Evolutionary conservation across 768 basidiomycete genomes (phyloP).

Genomic region (Macrolepiota dolichaula): DNA sequence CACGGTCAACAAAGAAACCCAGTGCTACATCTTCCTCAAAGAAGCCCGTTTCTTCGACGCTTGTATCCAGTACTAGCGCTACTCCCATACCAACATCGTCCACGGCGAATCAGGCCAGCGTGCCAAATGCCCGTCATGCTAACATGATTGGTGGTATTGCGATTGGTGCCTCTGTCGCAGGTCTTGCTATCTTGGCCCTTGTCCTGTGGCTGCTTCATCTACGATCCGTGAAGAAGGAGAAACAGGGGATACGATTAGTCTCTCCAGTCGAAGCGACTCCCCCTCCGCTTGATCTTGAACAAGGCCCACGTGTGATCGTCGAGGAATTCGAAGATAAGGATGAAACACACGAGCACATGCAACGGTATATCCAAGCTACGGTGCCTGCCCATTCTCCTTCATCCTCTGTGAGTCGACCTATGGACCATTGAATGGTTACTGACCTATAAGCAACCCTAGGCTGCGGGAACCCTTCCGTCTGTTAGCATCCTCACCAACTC

Average conservation of each 20-base stretch:
- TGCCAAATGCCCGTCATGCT: not conserved
- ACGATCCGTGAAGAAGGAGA: not conserved
- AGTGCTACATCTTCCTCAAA: not conserved
- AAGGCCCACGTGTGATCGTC: not conserved
- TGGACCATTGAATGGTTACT: not conserved
- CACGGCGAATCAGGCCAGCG: not conserved
- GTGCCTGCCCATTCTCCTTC: not conserved
- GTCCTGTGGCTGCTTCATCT: not conserved
- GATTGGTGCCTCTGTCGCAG: not conserved
- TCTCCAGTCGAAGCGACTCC: not conserved
- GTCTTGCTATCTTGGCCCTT: not conserved
- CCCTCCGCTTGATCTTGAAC: not conserved
- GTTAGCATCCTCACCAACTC: not conserved
- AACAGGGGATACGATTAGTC: not conserved
- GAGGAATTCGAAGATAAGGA: not conserved
- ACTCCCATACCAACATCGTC: not conserved
- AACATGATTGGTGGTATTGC: constrained; percentile 1
- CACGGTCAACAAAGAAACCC: not conserved
- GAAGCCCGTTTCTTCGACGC: not conserved
- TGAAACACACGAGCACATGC: not conserved
- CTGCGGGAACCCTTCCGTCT: not conserved
- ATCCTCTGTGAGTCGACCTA: not conserved
- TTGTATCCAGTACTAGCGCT: not conserved
- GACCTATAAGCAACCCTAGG: not conserved
- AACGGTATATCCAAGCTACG: not conserved